A percentile compares a stretch with the other conserved stretches of the same genome.
These are phyloP conservation scores for Myxozyma sirexii DNA, from an alignment of 805 yeast genomes.

Conservation along the genomic window DNA sequence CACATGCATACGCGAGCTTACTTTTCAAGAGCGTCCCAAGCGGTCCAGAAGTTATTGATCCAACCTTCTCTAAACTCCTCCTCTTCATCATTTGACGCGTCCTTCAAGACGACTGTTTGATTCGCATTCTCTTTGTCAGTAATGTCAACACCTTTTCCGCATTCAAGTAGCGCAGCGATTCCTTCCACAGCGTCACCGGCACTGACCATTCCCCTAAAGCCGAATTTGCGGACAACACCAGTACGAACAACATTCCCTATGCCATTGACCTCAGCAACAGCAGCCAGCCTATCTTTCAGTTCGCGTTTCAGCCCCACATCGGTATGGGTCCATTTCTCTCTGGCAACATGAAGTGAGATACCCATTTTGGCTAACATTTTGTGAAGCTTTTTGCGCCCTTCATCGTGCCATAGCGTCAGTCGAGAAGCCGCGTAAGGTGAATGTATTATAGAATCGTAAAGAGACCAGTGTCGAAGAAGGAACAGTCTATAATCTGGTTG, in stretches of 20 bases:
- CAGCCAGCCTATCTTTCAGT: constrained; percentile 66
- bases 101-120: constrained; percentile 6
- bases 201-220: constrained; percentile 81
- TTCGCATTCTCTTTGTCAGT: constrained; percentile 39
- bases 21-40: constrained; percentile 63
- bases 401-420: constrained; percentile 85
- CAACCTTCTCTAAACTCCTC: constrained; percentile 49
- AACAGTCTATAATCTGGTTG: constrained; percentile 87
- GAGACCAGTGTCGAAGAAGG: constrained; percentile 86
- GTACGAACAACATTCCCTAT: constrained; percentile 79
- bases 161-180: constrained; percentile 77
- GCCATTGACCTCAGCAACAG: constrained; percentile 74
- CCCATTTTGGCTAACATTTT: constrained; percentile 97
- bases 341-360: constrained; percentile 81
- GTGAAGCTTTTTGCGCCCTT: constrained; percentile 82
- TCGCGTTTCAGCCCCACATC: constrained; percentile 76
- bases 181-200: constrained; percentile 95
- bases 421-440: constrained; percentile 91
- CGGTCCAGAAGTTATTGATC: constrained; percentile 72
- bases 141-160: constrained; percentile 33
- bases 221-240: constrained; percentile 85
- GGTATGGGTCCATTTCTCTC: constrained; percentile 90
- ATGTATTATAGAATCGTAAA: constrained; percentile 86
- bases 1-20: constrained; percentile 18
- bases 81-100: constrained; percentile 1